phyloP scores from a whole-genome alignment of 1,139 yeast genomes.

The Saccharomyces hybrid region DNA sequence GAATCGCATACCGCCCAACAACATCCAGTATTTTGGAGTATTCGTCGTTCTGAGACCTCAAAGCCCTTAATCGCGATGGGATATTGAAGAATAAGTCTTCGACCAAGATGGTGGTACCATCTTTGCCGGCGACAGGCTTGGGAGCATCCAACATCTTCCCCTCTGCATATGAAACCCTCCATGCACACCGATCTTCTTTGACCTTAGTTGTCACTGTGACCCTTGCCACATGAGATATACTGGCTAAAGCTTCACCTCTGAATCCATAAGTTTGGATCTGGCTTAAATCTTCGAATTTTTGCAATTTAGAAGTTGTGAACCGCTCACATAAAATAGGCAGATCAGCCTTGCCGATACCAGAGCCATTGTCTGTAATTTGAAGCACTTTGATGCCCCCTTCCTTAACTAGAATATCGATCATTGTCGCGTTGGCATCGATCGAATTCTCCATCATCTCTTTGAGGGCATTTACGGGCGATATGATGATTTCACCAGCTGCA shows the following conservation, averaged over 20 bases:
- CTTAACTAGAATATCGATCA: constrained; percentile 57
- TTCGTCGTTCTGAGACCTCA: constrained; percentile 66
- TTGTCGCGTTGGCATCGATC: constrained; percentile 62
- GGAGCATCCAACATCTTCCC: constrained; percentile 56
- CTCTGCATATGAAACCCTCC: constrained; percentile 54
- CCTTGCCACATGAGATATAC: constrained; percentile 57
- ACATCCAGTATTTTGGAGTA: constrained; percentile 72
- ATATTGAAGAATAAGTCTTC: constrained; percentile 88
- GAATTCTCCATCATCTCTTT: constrained; percentile 75
- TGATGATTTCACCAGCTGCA: constrained; percentile 95
- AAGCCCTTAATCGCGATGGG: constrained; percentile 66
- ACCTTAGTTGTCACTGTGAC: constrained; percentile 76
- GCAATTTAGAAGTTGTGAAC: constrained; percentile 66
- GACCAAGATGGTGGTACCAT: constrained; percentile 78
- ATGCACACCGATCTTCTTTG: constrained; percentile 52
- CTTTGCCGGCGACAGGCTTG: constrained; percentile 75
- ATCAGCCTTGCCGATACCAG: constrained; percentile 59
- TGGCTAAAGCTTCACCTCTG: constrained; percentile 74
- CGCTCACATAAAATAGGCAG: constrained; percentile 54
- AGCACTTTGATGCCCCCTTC: constrained; percentile 57
- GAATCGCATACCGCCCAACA: constrained; percentile 75
- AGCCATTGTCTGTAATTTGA: constrained; percentile 68
- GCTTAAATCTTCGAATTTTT: constrained; percentile 44
- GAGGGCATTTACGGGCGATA: constrained; percentile 83
- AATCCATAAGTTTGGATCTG: constrained; percentile 59